Evolutionary conservation across 2,329 filamentous ascomycete species (phyloP), one percentile per base, ranked within the genome.

Genomic region (Cladobotryum mycophilum): DNA sequence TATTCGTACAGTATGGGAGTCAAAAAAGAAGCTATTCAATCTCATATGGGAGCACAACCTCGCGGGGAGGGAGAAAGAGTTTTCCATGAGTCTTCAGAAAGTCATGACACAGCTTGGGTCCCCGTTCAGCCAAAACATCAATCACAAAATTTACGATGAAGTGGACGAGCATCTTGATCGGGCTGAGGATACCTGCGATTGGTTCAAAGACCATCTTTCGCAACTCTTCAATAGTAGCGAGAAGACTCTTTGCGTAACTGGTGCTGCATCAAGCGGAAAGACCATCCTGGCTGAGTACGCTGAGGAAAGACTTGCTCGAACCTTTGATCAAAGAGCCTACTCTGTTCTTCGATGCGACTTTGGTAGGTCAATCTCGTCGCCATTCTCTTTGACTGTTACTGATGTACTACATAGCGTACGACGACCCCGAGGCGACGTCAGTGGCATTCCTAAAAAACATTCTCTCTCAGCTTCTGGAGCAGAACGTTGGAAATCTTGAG

Each of bases 271-370:
- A 1, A 60, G 61, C 3, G 68, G 68, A 5, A 70, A 70, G 60
- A 68, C 64, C 38, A 61, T 67, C 13, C 63, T 70, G n/a, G 64
- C 67, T 4, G 62, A 65, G 12, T 72, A 69, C 69, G 65, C 70
- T 36, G 62, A 67, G 34, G 68, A 72, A 49, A 61, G 68, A 11
- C 62, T 72, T 14, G 65, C 70, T 20, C 63, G 67, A 8, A 68
- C 69, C 2, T 56, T 71, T 3, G 59, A 67, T 45, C 61, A 66
- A 53, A 58, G 55, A 9, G 65, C 64, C 3, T 69, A 69, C 41
- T 60, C 61, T 6, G 66, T 69, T 0, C 55, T 72, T 13, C 58
- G 61, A 0, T 71, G 69, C 57, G 65, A 62, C 20, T 70, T 72
- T 49, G 62, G 66, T 30, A 30, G 25, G 25, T 30, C 25, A 30